Evolutionary conservation across 169 alveolate species (phyloP).

Genomic region (Toxoplasma gondii): DNA sequence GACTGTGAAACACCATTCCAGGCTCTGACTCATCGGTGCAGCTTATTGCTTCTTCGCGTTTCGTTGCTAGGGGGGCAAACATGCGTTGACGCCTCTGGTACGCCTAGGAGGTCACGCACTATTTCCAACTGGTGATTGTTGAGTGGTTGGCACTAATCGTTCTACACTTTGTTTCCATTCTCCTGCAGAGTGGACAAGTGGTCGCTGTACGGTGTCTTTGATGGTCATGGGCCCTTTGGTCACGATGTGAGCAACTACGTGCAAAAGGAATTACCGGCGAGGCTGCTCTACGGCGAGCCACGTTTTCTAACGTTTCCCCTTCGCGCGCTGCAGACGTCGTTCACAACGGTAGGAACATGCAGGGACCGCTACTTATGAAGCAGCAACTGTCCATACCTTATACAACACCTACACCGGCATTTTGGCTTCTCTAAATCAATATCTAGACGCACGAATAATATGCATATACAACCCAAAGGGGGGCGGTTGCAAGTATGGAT

Average conservation of each 20-base stretch:
- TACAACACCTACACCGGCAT: too few relatives aligned
- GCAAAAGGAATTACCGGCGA: conserved; percentile 79
- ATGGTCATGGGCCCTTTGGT: conserved; percentile 92
- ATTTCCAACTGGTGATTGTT: too few relatives aligned
- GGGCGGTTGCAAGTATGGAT: too few relatives aligned
- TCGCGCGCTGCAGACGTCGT: background rate
- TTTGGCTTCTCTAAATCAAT: background rate
- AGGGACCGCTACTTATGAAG: background rate
- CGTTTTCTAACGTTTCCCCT: background rate
- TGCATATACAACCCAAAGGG: background rate
- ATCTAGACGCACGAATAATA: too few relatives aligned
- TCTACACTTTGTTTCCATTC: background rate
- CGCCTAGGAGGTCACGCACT: too few relatives aligned
- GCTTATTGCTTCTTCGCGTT: too few relatives aligned
- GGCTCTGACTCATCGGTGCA: too few relatives aligned
- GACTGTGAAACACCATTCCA: too few relatives aligned
- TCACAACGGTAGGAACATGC: background rate
- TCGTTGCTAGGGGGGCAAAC: too few relatives aligned
- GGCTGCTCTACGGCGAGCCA: conserved; percentile 17
- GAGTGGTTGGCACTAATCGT: too few relatives aligned
- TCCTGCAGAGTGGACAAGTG: background rate
- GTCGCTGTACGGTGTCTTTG: conserved; percentile 85
- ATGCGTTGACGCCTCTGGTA: too few relatives aligned
- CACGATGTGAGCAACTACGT: conserved; percentile 86
- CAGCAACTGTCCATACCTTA: background rate